phyloP scores from a whole-genome alignment of 1,284 basidiomycete species.

The Cronartium quercuum region DNA sequence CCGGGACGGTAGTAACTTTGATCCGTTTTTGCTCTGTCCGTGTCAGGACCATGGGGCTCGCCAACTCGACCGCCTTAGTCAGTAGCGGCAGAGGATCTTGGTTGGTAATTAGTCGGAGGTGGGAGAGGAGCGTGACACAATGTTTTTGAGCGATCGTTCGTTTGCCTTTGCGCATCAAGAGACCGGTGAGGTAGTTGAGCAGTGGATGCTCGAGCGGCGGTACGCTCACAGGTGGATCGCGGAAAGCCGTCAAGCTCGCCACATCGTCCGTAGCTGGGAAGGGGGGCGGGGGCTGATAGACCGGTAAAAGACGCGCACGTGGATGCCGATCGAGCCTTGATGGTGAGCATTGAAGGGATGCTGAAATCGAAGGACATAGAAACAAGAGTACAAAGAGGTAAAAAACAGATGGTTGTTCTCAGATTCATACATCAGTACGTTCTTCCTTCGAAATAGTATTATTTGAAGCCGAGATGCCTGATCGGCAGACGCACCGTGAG shows the following conservation, averaged over 20 bases:
- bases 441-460: not conserved
- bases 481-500: not conserved
- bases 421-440: not conserved
- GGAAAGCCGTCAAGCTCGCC: constrained; percentile 5
- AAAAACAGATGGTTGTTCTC: not conserved
- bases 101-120: constrained; percentile 21
- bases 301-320: constrained; percentile 21
- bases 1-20: constrained; percentile 32
- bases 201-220: constrained; percentile 33
- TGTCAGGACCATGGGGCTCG: constrained; percentile 19
- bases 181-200: constrained; percentile 17
- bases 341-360: not conserved
- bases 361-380: no score
- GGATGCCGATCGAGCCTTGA: constrained; percentile 27
- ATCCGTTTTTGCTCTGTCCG: constrained; percentile 21
- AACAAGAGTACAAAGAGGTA: no score
- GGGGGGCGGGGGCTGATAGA: constrained; percentile 29
- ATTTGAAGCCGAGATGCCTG: no score
- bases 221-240: constrained; percentile 24
- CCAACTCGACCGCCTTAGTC: constrained; percentile 22
- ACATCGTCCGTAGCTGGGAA: constrained; percentile 20
- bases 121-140: constrained; percentile 9
- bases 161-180: constrained; percentile 35
- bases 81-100: constrained; percentile 34
- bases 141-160: constrained; percentile 31